Percentiles rank a stretch among this genome's conserved stretches.
Conservation (phyloP, 2,329 filamentous ascomycete genomes). For the Fusarium citri region DNA sequence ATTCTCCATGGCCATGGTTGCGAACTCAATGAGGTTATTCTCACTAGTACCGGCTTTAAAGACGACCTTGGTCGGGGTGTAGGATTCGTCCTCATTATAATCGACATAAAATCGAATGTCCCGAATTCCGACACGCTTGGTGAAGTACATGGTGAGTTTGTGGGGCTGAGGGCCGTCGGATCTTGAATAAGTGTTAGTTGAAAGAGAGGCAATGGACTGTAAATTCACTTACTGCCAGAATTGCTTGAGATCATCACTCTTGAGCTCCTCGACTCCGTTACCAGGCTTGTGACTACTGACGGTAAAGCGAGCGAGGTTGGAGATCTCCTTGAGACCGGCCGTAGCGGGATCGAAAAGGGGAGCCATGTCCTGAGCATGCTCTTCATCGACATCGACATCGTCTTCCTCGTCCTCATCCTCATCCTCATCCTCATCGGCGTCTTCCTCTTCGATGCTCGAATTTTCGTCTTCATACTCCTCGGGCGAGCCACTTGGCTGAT, state of each 20-base stretch:
- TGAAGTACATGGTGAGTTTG: slow-evolving; percentile 85
- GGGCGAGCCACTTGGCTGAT: slow-evolving; percentile 41
- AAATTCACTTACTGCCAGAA: slow-evolving; percentile 79
- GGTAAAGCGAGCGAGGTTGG: slow-evolving; percentile 84
- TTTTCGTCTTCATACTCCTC: slow-evolving; percentile 51
- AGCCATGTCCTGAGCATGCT: slow-evolving; percentile 41
- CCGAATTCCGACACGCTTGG: slow-evolving; percentile 82
- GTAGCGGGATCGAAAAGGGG: slow-evolving; percentile 65
- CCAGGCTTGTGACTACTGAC: slow-evolving; percentile 85
- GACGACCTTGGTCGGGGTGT: slow-evolving; percentile 92
- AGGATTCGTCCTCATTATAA: slow-evolving; percentile 92
- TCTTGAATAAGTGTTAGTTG: slow-evolving; percentile 52
- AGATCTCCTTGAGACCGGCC: slow-evolving; percentile 80
- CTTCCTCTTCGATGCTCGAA: slow-evolving; percentile 47
- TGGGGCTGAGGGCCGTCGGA: slow-evolving; percentile 89
- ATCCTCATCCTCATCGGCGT: slow-evolving; percentile 47
- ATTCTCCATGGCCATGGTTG: slow-evolving; percentile 79
- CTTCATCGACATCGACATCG: slow-evolving; percentile 39
- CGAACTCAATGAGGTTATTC: slow-evolving; percentile 91
- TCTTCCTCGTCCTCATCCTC: slow-evolving; percentile 29
- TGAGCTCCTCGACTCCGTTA: slow-evolving; percentile 80
- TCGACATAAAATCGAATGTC: slow-evolving; percentile 88
- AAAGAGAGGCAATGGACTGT: neutral
- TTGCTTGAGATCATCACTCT: slow-evolving; percentile 76
- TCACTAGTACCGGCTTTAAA: slow-evolving; percentile 91